Evolutionary conservation across 371 early-diverging fungal species (phyloP), one percentile per base, ranked within the genome.

Genomic region (Capillidium rhysosporum): DNA sequence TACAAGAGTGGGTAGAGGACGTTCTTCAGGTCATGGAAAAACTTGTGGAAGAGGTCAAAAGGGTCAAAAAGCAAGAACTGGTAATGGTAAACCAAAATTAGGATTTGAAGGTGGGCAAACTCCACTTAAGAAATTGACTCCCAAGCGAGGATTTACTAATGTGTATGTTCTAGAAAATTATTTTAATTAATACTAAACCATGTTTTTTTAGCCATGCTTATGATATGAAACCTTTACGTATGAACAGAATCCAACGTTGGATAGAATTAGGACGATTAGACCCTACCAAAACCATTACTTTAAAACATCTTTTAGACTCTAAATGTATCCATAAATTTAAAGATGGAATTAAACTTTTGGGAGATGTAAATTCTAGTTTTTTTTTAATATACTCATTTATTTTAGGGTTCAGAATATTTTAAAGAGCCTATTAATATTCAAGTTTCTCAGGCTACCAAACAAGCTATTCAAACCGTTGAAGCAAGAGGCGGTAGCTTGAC

Each of bases 51-150:
- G 90, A 30, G 94, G 96, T 62, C 82, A 83, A 53, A 93, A 93
- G 65, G 96, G 96, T 59, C 91, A 81, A 64, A 85, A 90, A 53
- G 82, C 88, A 14, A 80, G 92, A 21, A 58, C 81, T 1, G 80
- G 85, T 57, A 84, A 82, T 54, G 70, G 79, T 38, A 75, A 79
- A 49, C 90, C 90, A 28, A 68, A 71, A 20, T 84, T 83, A 2
- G 88, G 82, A 31, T 95, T 88, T 63, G 91, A 92, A 68, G 96
- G 96, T 65, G 96, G 96, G 46, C 93, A 93, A 63, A 87, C 87
- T 10, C 86, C 90, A 40, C 56, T 93, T 43, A 71, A 79, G 30
- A 76, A 77, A 55, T 74, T 80, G n/a, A 70, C 88, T 40, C 96
- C 96, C 5, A 90, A 91, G 69, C 77, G 87, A 54, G 94, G 94